Conservation (phyloP, 768 basidiomycete species). For the Termitomyces sp. region DNA sequence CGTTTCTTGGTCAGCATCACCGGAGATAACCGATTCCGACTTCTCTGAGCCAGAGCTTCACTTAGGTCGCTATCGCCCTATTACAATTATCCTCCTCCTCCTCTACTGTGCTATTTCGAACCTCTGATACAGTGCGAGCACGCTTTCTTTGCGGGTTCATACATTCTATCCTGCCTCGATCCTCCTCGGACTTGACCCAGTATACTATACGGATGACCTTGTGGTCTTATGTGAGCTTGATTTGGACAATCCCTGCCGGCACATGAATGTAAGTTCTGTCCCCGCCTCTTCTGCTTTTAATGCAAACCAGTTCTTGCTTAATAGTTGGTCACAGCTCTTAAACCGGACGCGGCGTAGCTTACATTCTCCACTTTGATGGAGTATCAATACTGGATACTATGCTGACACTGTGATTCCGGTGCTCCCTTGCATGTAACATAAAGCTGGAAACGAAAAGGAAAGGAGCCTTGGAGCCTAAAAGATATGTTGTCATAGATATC, state of each 20-base stretch:
- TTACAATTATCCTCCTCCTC: not conserved
- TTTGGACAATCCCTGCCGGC: constrained; percentile 5
- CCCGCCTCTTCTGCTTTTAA: constrained; percentile 6
- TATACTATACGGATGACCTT: not conserved
- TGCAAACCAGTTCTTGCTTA: not conserved
- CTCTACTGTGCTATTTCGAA: not conserved
- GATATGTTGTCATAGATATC: not conserved
- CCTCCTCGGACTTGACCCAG: not conserved
- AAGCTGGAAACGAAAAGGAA: constrained; percentile 13
- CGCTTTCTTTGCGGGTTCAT: not conserved
- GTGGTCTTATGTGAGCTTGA: constrained; percentile 9
- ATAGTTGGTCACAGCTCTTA: not conserved
- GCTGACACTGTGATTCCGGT: constrained; percentile 11
- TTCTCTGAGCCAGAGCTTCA: too few relatives aligned
- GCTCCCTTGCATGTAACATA: constrained; percentile 1
- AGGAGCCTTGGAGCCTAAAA: constrained; percentile 11
- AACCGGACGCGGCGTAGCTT: not conserved
- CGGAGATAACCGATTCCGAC: constrained; percentile 5
- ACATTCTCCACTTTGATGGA: not conserved
- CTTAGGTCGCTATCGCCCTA: not conserved
- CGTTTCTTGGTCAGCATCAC: constrained; percentile 23
- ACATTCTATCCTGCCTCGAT: not conserved
- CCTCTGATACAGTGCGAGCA: not conserved
- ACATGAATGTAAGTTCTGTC: constrained; percentile 12
- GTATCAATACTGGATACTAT: constrained; percentile 5